Evolutionary conservation across 2,329 filamentous ascomycete species (phyloP), one percentile per base, ranked within the genome.

Genomic region (Metarhizium sp.): DNA sequence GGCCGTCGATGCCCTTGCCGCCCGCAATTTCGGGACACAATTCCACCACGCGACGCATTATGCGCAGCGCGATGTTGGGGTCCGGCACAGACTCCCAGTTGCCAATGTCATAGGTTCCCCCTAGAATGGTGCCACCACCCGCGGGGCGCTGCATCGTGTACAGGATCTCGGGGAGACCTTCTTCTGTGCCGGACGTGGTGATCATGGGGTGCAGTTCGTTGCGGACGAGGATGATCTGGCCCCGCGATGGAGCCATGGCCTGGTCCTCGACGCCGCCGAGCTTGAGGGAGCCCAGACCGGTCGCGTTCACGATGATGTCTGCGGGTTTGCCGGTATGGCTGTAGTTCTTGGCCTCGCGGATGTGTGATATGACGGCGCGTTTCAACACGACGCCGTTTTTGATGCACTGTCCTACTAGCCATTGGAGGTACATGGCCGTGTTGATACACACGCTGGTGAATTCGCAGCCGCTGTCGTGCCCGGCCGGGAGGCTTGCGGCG

Each of bases 361-460:
- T 80, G 68, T 96, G 88, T n/a, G 73, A 71, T 50, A 92, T 71
- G 1, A 79, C 68, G 2, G 73, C 82, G 20, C 89, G 81, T 63
- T 81, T 80, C 64, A 92, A 74, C 1, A 82, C 75, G 6, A 88
- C 87, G 32, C 90, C 88, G 55, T 84, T 81, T 62, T 82, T 84
- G 32, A 88, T 77, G 68, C 90, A 95, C 72, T 94, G 86, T 0
- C 88, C 87, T 0, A 88, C 75, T 0, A 97, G 84, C 83, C 88
- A 96, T 4, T 89, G 84, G 2, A 96, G 82, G 71, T 96, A 97
- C 56, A 96, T 73, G 46, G 88, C 83, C 0, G 89, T 89, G 73
- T 97, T 96, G 69, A 96, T 92, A 72, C 92, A 96, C 45, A 96
- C 85, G 1, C 88, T 92, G 7, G 82, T 90, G 69, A 94, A 96